Evolutionary conservation across 805 yeast genomes (phyloP).

Genomic region (Torulaspora quercuum): DNA sequence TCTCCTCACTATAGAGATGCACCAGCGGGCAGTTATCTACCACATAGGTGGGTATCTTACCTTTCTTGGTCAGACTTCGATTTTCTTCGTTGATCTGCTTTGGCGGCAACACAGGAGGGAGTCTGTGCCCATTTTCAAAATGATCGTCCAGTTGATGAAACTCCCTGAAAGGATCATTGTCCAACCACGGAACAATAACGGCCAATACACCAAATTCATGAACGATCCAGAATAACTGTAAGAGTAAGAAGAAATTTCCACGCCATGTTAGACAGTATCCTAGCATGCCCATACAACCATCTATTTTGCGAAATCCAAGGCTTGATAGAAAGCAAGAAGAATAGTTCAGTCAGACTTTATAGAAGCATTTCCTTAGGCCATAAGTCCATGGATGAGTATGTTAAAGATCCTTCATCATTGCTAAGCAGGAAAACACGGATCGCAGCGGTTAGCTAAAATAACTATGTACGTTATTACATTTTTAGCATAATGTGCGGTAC

Average conservation of each 20-base stretch:
- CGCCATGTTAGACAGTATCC: neutral
- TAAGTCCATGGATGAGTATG: too few relatives aligned
- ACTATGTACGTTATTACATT: too few relatives aligned
- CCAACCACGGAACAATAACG: conserved; percentile 20
- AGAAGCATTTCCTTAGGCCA: too few relatives aligned
- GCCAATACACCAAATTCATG: conserved; percentile 4
- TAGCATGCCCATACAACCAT: too few relatives aligned
- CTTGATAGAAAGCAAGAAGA: too few relatives aligned
- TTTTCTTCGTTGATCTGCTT: conserved; percentile 26
- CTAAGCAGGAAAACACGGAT: too few relatives aligned
- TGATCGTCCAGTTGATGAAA: conserved; percentile 8
- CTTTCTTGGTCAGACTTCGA: conserved; percentile 24
- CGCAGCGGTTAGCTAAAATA: too few relatives aligned
- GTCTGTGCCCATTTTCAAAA: conserved; percentile 1
- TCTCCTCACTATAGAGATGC: conserved; percentile 84
- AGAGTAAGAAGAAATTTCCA: neutral
- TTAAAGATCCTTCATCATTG: too few relatives aligned
- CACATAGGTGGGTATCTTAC: conserved; percentile 59
- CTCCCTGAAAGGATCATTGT: conserved; percentile 21
- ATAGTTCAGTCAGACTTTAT: too few relatives aligned
- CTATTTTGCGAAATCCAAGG: too few relatives aligned
- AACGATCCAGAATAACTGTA: neutral
- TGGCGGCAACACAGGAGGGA: conserved; percentile 32
- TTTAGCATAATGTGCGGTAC: too few relatives aligned
- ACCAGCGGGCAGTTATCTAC: conserved; percentile 71